These are phyloP conservation scores for Boletellus ananas DNA, from an alignment of 768 basidiomycete species.

Conservation along the genomic window DNA sequence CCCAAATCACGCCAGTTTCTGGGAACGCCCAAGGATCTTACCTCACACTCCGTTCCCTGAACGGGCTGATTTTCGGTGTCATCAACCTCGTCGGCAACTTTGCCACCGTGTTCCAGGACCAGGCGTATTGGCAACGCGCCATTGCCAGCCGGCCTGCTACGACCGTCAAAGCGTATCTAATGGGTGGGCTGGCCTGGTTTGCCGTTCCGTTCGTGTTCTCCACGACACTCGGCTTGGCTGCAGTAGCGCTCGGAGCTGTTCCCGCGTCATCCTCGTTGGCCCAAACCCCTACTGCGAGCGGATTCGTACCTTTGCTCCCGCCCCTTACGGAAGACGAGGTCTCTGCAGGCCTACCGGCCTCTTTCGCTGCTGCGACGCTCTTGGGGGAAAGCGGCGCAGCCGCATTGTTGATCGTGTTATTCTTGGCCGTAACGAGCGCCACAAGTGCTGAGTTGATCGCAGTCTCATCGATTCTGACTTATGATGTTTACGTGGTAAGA, in stretches of 20 bases:
- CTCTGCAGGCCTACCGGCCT: conserved; percentile 83
- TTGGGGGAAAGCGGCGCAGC: conserved; percentile 78
- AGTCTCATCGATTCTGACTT: conserved; percentile 78
- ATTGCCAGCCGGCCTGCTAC: conserved; percentile 81
- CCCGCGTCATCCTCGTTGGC: conserved; percentile 26
- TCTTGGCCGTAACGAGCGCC: conserved; percentile 83
- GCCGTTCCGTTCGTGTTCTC: conserved; percentile 85
- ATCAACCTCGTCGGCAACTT: conserved; percentile 90
- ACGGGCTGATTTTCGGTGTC: conserved; percentile 78
- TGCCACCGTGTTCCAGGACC: conserved; percentile 57
- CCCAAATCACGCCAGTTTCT: conserved; percentile 53
- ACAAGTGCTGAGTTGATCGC: conserved; percentile 91
- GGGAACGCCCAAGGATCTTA: conserved; percentile 89
- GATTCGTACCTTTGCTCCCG: conserved; percentile 38
- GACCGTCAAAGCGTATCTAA: conserved; percentile 88
- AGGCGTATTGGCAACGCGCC: conserved; percentile 90
- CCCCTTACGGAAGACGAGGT: conserved; percentile 58
- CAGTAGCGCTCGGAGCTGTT: conserved; percentile 68
- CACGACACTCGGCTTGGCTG: conserved; percentile 83
- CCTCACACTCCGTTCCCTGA: conserved; percentile 72
- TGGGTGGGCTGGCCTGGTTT: conserved; percentile 91
- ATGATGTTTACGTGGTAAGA: conserved; percentile 75
- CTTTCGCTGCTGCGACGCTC: conserved; percentile 79
- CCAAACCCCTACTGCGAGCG: conserved; percentile 47
- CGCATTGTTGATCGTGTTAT: conserved; percentile 75